Conservation (phyloP, 371 early-diverging fungal species). For the Basidiobolus meristosporus region DNA sequence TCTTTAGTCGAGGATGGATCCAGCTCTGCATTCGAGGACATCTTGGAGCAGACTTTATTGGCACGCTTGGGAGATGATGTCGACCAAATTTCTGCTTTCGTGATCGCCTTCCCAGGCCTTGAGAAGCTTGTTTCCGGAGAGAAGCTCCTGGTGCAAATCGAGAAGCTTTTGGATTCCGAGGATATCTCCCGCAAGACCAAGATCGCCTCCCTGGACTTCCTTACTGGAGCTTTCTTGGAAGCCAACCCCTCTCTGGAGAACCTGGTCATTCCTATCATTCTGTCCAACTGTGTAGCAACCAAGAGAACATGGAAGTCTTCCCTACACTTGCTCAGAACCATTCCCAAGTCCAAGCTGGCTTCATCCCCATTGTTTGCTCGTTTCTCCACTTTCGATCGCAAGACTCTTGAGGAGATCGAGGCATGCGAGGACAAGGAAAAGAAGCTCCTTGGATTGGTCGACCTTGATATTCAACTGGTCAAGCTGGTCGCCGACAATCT, state of each 20-base stretch:
- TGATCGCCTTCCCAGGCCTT: slow-evolving; percentile 12
- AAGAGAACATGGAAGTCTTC: slow-evolving; percentile 11
- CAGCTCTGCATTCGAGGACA: slow-evolving; percentile 5
- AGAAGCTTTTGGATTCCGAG: slow-evolving; percentile 7
- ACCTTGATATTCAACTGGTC: too few relatives aligned
- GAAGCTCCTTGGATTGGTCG: too few relatives aligned
- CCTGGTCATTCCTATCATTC: too few relatives aligned
- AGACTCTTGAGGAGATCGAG: too few relatives aligned
- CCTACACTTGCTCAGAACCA: slow-evolving; percentile 7
- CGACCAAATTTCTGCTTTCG: slow-evolving; percentile 12
- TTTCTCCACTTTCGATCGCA: not conserved
- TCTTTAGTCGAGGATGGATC: slow-evolving; percentile 18
- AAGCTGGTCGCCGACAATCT: too few relatives aligned
- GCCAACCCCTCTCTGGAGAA: not conserved
- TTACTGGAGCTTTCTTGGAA: not conserved
- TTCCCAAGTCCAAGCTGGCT: slow-evolving; percentile 9
- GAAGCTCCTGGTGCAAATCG: slow-evolving; percentile 8
- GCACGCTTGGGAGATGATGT: slow-evolving; percentile 27
- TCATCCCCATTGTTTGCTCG: slow-evolving; percentile 13
- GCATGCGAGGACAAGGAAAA: too few relatives aligned
- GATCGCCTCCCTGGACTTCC: not conserved
- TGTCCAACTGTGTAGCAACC: slow-evolving; percentile 5
- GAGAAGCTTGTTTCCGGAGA: slow-evolving; percentile 6
- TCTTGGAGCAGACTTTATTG: slow-evolving; percentile 26
- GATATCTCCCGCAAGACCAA: slow-evolving; percentile 5